Base-by-base conservation (phyloP, 257 asterid genomes). In the Scutellaria minor region DNA sequence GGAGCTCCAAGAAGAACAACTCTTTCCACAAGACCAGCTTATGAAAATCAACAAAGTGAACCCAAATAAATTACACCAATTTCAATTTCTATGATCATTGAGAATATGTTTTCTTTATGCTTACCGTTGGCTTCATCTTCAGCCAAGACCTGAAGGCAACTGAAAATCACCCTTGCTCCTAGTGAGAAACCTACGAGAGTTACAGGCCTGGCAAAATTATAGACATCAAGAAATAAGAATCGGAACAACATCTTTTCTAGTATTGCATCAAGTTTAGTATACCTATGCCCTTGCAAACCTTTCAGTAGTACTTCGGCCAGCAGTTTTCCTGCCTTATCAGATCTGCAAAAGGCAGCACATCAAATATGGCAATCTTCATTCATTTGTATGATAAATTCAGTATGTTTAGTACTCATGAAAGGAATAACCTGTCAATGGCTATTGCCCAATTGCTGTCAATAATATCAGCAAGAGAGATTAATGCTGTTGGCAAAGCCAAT, bases 1-100 rank as follows among this genome's bases (percentile, higher is more conserved):
- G 99, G 99, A 74, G 99, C 92, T 77, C 99, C 99, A 51, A 95
- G 96, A 78, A 92, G 88, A 67, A 95, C 90, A 75, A 95, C 99
- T 71, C 93, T 82, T 85, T 95, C 99, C 53, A 95, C 95, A 40
- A 92, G 86, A 22, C 96, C 96, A 66, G 86, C 99, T 92, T 84
- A 40, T 51, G 68, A 79, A 66, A 52, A 55, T 62, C 62, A 52
- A 77, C 73, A 54, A 70, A 42, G 13, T 58, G 71, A 64, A 67
- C 56, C 46, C 31, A 13, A 20, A 18, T 18, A 18, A 18, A 18
- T 18, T 18, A 18, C 18, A 18, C 46, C 31, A 13, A 20, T 8
- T 20, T 47, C 7, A 57, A 52, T 52, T 52, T 54, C 66, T 37
- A 31, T 31, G 37, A 31, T 31, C 37, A 3, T 3, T 31, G 37